These are phyloP conservation scores for Nymphaea colorata DNA, from an alignment of 164 flowering plant species.

Conservation along the genomic window DNA sequence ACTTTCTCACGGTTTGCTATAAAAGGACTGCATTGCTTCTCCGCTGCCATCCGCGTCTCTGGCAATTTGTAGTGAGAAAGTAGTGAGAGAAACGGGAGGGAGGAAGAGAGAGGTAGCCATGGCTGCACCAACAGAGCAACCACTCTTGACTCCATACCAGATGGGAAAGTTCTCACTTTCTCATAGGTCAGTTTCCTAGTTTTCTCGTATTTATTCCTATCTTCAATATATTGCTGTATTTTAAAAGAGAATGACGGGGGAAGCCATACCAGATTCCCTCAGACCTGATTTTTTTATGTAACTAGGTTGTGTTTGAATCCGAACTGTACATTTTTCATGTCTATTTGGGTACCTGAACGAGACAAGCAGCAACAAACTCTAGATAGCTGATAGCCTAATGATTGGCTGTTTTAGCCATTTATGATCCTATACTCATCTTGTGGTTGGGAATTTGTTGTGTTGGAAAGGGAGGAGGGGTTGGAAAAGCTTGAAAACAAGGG, in stretches of 20 bases:
- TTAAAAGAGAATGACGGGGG: neutral
- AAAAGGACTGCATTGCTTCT: too few species aligned
- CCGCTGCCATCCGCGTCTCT: too few species aligned
- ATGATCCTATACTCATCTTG: too few species aligned
- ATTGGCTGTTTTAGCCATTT: too few species aligned
- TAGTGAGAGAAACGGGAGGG: neutral
- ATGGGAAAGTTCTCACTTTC: slow-evolving; percentile 6
- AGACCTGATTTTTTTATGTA: neutral
- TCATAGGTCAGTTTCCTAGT: slow-evolving; percentile 1
- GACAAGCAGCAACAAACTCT: too few species aligned
- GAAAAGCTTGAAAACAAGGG: neutral
- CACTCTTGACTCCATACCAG: slow-evolving; percentile 2
- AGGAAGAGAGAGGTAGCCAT: neutral
- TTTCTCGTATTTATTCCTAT: neutral
- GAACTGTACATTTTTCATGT: too few species aligned
- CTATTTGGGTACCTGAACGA: too few species aligned
- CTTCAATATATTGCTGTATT: neutral
- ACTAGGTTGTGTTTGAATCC: neutral
- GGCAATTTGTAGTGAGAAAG: too few species aligned
- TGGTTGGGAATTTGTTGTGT: too few species aligned
- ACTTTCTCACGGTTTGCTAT: too few species aligned
- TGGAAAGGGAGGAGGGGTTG: neutral
- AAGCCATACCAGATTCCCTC: neutral
- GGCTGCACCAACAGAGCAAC: neutral
- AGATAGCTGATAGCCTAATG: too few species aligned